phyloP scores from a whole-genome alignment of 2,329 filamentous ascomycete species.

The Lecanicillium sp. region DNA sequence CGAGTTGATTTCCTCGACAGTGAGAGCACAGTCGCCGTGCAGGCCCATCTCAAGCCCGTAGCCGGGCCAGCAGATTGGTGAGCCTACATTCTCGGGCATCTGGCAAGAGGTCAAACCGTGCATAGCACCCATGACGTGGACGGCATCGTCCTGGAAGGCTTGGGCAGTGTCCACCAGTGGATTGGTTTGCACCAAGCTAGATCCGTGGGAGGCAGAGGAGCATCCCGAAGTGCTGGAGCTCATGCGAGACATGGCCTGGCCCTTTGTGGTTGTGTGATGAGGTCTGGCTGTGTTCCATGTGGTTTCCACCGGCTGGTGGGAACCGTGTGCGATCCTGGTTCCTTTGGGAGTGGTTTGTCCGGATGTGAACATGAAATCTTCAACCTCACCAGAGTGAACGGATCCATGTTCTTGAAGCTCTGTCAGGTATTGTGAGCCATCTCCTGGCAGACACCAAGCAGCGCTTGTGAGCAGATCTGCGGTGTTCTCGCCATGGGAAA shows the following conservation, averaged over 20 bases:
- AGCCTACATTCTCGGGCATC: conserved; percentile 25
- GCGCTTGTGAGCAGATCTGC: conserved; percentile 48
- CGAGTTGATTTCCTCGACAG: conserved; percentile 35
- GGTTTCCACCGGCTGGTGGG: conserved; percentile 38
- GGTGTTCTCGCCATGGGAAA: conserved; percentile 54
- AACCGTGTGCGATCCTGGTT: conserved; percentile 38
- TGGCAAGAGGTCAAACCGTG: conserved; percentile 18
- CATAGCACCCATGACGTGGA: conserved; percentile 31
- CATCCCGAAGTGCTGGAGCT: conserved; percentile 33
- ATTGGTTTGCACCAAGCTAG: conserved; percentile 46
- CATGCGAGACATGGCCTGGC: conserved; percentile 35
- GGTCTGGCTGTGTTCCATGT: conserved; percentile 41
- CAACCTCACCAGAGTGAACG: conserved; percentile 44
- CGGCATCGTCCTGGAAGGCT: conserved; percentile 35
- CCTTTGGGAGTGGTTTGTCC: conserved; percentile 50
- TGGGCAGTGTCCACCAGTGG: conserved; percentile 43
- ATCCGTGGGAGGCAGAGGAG: conserved; percentile 45
- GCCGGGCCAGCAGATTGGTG: conserved; percentile 46
- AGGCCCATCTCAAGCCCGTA: conserved; percentile 41
- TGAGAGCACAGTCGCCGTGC: conserved; percentile 37
- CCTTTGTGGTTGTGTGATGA: conserved; percentile 25
- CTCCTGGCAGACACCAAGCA: conserved; percentile 50
- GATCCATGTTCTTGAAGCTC: conserved; percentile 47
- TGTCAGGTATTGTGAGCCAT: conserved; percentile 56
- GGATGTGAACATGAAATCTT: conserved; percentile 50